phyloP scores from a whole-genome alignment of 2,329 filamentous ascomycete genomes.

The Orbilia quercus region DNA sequence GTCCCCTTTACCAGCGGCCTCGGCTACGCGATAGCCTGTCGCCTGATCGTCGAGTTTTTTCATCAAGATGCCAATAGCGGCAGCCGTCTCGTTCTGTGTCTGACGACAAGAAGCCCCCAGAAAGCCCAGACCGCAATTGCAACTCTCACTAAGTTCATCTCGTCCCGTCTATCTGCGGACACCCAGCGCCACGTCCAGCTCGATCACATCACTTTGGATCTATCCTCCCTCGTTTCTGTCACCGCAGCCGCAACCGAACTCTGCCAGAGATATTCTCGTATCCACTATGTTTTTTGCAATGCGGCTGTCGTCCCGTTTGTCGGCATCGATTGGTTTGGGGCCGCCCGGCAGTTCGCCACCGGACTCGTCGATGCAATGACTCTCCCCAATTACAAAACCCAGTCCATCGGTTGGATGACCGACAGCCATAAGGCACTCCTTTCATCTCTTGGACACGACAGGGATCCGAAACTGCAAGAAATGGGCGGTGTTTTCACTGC shows the following conservation, averaged over 20 bases:
- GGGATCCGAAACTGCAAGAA: conserved; percentile 52
- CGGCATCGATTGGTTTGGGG: conserved; percentile 76
- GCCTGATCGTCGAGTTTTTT: conserved; percentile 44
- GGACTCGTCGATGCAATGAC: conserved; percentile 76
- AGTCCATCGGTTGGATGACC: conserved; percentile 67
- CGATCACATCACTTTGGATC: conserved; percentile 57
- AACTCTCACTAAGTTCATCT: conserved; percentile 51
- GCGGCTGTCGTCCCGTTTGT: conserved; percentile 89
- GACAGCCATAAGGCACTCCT: conserved; percentile 16
- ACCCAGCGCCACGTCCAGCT: conserved; percentile 42
- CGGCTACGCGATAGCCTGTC: conserved; percentile 52
- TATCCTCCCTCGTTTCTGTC: conserved; percentile 57
- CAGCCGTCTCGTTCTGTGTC: conserved; percentile 56
- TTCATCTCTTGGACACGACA: conserved; percentile 66
- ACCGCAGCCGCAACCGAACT: conserved; percentile 39
- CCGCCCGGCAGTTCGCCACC: conserved; percentile 69
- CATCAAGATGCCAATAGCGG: conserved; percentile 54
- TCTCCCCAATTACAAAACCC: conserved; percentile 80
- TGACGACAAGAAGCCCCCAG: conserved; percentile 57
- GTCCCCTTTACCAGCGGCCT: conserved; percentile 31
- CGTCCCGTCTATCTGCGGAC: conserved; percentile 17
- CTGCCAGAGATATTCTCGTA: conserved; percentile 68
- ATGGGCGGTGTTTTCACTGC: conserved; percentile 87
- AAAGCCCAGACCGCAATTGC: conserved; percentile 57
- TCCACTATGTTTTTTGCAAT: conserved; percentile 85